Percentiles rank a stretch among this genome's conserved stretches.
These are phyloP conservation scores for Alternaria ventricosa DNA, from an alignment of 2,329 filamentous ascomycete species.

Conservation along the genomic window DNA sequence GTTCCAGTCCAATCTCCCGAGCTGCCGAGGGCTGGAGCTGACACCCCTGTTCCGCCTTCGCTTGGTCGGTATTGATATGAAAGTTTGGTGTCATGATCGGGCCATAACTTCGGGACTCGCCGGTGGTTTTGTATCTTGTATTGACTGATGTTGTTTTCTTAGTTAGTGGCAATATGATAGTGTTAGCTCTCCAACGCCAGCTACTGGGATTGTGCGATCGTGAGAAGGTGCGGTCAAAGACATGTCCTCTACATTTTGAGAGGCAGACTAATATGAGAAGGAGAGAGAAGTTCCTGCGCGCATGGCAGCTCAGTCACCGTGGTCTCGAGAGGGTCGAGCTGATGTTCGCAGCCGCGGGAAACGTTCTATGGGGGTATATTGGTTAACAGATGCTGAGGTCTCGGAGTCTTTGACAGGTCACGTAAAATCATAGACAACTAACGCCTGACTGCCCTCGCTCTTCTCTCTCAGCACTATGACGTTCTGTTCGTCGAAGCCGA, in stretches of 20 bases:
- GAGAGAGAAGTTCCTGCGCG: no score
- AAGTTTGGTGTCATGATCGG: accelerated
- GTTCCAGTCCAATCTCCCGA: neutral
- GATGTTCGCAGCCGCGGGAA: neutral
- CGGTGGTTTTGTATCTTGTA: neutral
- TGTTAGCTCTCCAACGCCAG: neutral
- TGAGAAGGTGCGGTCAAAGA: neutral
- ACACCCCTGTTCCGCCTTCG: neutral
- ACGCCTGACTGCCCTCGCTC: constrained; percentile 69
- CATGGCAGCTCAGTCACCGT: no score
- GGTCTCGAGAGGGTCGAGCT: neutral
- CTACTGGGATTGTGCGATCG: neutral
- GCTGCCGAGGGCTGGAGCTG: neutral
- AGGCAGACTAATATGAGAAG: no score
- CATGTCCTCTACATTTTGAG: neutral
- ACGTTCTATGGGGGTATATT: constrained; percentile 1
- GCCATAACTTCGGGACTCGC: neutral
- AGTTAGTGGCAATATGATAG: neutral
- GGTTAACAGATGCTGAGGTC: neutral
- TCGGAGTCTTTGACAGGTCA: constrained; percentile 38
- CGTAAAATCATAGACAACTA: constrained; percentile 89
- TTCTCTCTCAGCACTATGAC: constrained; percentile 84
- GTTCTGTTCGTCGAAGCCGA: constrained; percentile 90
- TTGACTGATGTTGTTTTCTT: neutral
- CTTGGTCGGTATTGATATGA: neutral